Evolutionary conservation across 805 yeast genomes (phyloP), one percentile per base, ranked within the genome.

Genomic region (Starmerella sp.): DNA sequence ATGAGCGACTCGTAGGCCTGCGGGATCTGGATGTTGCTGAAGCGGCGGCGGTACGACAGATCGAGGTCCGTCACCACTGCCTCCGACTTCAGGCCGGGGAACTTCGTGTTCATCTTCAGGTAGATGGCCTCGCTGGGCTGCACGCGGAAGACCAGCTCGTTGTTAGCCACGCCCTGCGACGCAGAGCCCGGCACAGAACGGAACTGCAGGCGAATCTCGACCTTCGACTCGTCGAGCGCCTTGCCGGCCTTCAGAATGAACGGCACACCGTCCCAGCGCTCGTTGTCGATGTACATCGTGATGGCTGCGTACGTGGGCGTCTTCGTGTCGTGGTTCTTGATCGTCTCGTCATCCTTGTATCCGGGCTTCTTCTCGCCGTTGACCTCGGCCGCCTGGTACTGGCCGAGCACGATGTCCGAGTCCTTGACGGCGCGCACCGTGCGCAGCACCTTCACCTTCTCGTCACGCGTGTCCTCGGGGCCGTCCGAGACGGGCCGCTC

Each of bases 221-320:
- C 98, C 76, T 89, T 89, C 57, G 91, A 85, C 66, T 84, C 90
- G 69, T 91, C 88, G 57, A 93, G 75, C n/a, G 97, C 96, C 74
- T 93, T 93, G 66, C 98, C 98, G 14, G 97, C 98, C 73, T 96
- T 81, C 76, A 93, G 76, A 52, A 93, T 83, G 67, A 93, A 81
- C 54, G 98, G 98, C 46, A 93, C 97, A 66, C 97, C 97, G 60
- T 86, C 93, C 98, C 98, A 93, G 68, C 97, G 82, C 72, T 93
- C 97, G 71, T 90, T 93, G 65, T 82, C 76, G 69, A 93, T 86
- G 61, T 82, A 74, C 58, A 91, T 67, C 28, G 83, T 79, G 56
- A 93, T 67, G 3, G 96, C 96, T 11, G 97, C 96, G 70, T 79
- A 93, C 4, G 98, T 93, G 54, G 89, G 88, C 67, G 95, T 85